Base-by-base conservation (phyloP, 768 basidiomycete genomes). In the Candolleomyces eurysporus region DNA sequence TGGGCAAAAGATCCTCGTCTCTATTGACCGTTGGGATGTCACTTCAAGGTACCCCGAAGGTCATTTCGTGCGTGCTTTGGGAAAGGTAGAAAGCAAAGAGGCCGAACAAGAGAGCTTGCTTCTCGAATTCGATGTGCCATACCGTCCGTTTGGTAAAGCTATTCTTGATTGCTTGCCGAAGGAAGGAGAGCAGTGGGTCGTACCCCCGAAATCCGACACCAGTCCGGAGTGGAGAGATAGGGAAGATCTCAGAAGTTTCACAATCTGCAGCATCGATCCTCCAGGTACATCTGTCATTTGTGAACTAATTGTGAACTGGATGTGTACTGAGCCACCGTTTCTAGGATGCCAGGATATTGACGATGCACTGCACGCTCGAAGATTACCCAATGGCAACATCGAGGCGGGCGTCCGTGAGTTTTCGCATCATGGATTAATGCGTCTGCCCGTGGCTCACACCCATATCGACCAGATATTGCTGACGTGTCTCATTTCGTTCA, bases 401-500 rank as follows among this genome's bases (percentile, higher is more conserved):
- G 94, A 99, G 71, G 94, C 95, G 39, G 97, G 97, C 58, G 97
- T 99, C 66, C 96, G 96, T 98, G 68, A 81, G 96, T 91, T 53
- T 19, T 48, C 5, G 3, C 48, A 42, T 10, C 46, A 43, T 49
- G 48, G 4, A 53, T 45, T 58, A 53, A 21, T 55, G 50, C 50
- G 54, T 17, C 51, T 7, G 40, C 49, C 13, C 5, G 14, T 19
- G 9, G 17, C 30, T 43, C 3, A 36, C 21, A 19, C 9, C 10
- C 6, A 6, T 14, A 8, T 17, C 16, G 39, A n/a, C 50, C 32
- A 98, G 96, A 99, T 71, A 99, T 99, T 64, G 96, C 96, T 60
- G 97, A 99, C 70, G 96, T 99, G 2, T 97, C 96, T 6, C 88
- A 98, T 72, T 99, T 99, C 65, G 96, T 99, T 0, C 87, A 83